These are phyloP conservation scores for Mucor saturninus DNA, from an alignment of 371 early-diverging fungal species.

Conservation along the genomic window DNA sequence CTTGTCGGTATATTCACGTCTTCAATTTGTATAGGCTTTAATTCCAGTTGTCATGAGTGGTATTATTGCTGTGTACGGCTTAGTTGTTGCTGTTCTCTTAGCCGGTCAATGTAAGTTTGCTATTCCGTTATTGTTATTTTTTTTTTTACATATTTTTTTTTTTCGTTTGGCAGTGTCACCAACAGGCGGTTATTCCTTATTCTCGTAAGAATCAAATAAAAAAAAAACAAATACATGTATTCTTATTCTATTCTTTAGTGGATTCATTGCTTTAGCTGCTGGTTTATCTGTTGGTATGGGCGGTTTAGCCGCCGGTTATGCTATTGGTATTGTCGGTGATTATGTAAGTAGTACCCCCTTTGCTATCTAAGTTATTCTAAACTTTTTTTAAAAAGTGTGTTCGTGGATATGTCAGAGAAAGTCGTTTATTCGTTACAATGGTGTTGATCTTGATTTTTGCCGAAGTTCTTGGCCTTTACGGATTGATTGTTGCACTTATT, in stretches of 20 bases:
- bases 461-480: slow-evolving; percentile 92
- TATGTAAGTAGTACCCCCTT: slow-evolving; percentile 48
- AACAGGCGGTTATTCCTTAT: slow-evolving; percentile 47
- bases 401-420: slow-evolving; percentile 83
- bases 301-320: slow-evolving; percentile 91
- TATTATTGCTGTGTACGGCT: slow-evolving; percentile 92
- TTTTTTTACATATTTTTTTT: not conserved
- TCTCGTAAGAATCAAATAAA: slow-evolving; percentile 34
- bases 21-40: slow-evolving; percentile 47
- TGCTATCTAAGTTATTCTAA: not conserved
- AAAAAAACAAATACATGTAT: not conserved
- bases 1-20: not conserved
- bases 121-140: not conserved
- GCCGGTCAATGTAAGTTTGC: slow-evolving; percentile 69
- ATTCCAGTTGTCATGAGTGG: slow-evolving; percentile 95
- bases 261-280: slow-evolving; percentile 85
- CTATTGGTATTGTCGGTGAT: slow-evolving; percentile 92
- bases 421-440: slow-evolving; percentile 82
- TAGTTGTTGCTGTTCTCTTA: slow-evolving; percentile 86
- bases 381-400: slow-evolving; percentile 51
- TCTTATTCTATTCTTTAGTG: slow-evolving; percentile 40
- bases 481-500: slow-evolving; percentile 86
- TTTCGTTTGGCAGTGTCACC: slow-evolving; percentile 63
- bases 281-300: slow-evolving; percentile 87
- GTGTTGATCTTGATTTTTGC: slow-evolving; percentile 92